Evolutionary conservation across 768 basidiomycete genomes (phyloP).

Genomic region (Pulveroboletus sp.): DNA sequence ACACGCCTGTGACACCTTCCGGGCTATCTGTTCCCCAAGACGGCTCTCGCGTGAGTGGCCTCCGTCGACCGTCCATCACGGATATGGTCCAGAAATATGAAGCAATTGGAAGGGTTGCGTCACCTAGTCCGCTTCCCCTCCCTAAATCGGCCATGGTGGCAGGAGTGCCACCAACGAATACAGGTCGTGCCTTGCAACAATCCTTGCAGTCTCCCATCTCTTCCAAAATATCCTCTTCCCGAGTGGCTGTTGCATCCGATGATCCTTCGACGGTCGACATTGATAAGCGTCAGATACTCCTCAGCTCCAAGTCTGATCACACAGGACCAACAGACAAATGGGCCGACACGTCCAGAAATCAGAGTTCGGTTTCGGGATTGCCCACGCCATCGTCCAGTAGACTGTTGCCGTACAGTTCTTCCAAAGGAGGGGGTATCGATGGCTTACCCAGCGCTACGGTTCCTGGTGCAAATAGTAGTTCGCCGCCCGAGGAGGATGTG

Average conservation of each 20-base stretch:
- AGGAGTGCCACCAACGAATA: slow-evolving; percentile 9
- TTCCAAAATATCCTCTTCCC: slow-evolving; percentile 25
- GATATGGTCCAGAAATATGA: slow-evolving; percentile 86
- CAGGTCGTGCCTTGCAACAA: slow-evolving; percentile 22
- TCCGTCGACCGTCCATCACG: slow-evolving; percentile 75
- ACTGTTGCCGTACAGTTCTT: slow-evolving; percentile 12
- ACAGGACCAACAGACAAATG: slow-evolving; percentile 19
- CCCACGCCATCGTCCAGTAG: slow-evolving; percentile 23
- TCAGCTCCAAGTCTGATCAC: slow-evolving; percentile 9
- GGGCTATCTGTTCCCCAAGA: slow-evolving; percentile 49
- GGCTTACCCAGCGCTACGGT: slow-evolving; percentile 20
- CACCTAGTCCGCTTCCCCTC: slow-evolving; percentile 30
- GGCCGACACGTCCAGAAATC: slow-evolving; percentile 11
- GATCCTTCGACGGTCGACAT: slow-evolving; percentile 12
- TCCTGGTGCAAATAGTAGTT: slow-evolving; percentile 6
- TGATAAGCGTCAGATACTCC: slow-evolving; percentile 20
- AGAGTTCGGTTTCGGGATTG: slow-evolving; percentile 20
- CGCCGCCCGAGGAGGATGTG: slow-evolving; percentile 24
- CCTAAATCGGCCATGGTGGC: slow-evolving; percentile 26
- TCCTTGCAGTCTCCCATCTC: slow-evolving; percentile 21
- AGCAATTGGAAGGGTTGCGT: slow-evolving; percentile 45
- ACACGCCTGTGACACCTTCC: slow-evolving; percentile 31
- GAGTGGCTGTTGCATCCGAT: slow-evolving; percentile 10
- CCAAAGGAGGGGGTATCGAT: slow-evolving; percentile 22
- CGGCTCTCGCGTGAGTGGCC: slow-evolving; percentile 34